Conservation (phyloP, 2,329 filamentous ascomycete species). For the Aspergillus pseudoviridinutans region DNA sequence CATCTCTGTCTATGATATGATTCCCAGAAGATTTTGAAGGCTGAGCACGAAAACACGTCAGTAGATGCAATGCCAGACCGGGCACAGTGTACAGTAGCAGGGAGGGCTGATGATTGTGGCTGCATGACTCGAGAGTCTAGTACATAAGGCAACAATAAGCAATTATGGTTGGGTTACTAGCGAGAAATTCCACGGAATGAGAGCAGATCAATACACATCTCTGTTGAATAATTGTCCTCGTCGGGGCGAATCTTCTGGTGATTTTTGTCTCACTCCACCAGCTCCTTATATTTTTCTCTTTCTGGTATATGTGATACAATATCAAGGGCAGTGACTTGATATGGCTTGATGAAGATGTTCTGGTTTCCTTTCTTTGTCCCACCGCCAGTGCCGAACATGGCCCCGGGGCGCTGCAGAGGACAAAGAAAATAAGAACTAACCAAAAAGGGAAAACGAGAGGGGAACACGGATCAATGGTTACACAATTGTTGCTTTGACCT, state of each 20-base stretch:
- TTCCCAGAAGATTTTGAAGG: too few relatives aligned
- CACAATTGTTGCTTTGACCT: neutral
- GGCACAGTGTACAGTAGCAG: neutral
- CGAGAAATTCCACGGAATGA: neutral
- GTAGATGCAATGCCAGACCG: neutral
- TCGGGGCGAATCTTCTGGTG: conserved; percentile 3
- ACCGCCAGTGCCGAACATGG: neutral
- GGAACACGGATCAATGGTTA: neutral
- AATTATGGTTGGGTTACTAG: neutral
- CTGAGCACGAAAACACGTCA: neutral
- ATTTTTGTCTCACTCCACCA: too few relatives aligned
- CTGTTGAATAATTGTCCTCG: neutral
- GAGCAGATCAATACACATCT: neutral
- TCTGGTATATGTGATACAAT: neutral
- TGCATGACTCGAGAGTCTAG: neutral
- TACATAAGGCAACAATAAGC: neutral
- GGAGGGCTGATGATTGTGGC: neutral
- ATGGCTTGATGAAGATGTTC: neutral
- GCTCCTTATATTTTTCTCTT: neutral
- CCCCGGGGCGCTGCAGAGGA: neutral
- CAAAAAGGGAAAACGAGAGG: neutral
- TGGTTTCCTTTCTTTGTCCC: neutral
- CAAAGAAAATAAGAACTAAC: neutral
- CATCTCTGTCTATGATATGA: neutral
- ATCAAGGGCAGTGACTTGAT: too few relatives aligned